A percentile compares a stretch with the other conserved stretches of the same genome.
phyloP scores from a whole-genome alignment of 2,329 filamentous ascomycete genomes.

The Arthrobotrys iridis region DNA sequence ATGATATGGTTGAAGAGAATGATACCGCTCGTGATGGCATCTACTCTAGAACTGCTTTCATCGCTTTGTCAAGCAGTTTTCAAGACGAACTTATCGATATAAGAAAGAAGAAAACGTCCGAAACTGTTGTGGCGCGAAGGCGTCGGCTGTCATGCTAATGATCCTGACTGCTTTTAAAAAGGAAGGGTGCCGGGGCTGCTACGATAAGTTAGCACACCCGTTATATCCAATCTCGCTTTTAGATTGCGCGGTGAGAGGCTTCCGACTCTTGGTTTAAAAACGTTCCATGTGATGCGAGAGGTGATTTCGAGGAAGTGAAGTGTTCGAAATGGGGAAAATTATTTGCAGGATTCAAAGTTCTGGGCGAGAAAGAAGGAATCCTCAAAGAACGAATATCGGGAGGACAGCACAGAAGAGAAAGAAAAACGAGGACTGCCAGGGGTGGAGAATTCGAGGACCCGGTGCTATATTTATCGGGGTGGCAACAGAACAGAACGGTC shows the following conservation, averaged over 20 bases:
- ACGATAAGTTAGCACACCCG: conserved; percentile 20
- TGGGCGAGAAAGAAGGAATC: conserved; percentile 15
- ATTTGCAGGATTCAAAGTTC: conserved; percentile 12
- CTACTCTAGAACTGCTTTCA: background rate
- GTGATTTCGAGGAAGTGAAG: background rate
- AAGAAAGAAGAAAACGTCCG: conserved; percentile 11
- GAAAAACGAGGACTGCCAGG: conserved; percentile 29
- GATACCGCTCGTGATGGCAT: background rate
- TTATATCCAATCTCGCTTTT: conserved; percentile 38
- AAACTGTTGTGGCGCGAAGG: conserved; percentile 22
- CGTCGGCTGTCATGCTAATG: conserved; percentile 11
- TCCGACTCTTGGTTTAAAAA: background rate
- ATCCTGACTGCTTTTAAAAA: conserved; percentile 25
- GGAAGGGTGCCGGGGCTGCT: conserved; percentile 2
- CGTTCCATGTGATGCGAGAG: conserved; percentile 17
- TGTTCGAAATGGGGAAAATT: background rate
- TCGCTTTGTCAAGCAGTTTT: background rate
- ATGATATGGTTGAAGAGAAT: background rate
- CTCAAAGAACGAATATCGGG: conserved; percentile 21
- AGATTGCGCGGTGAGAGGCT: conserved; percentile 27
- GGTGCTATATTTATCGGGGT: conserved; percentile 52
- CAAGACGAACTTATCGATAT: conserved; percentile 2
- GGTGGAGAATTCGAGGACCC: conserved; percentile 24
- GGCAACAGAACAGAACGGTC: conserved; percentile 34
- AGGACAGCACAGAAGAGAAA: conserved; percentile 40